Conservation (phyloP, 1,284 basidiomycete species). For the Hypsizygus ulmarius region DNA sequence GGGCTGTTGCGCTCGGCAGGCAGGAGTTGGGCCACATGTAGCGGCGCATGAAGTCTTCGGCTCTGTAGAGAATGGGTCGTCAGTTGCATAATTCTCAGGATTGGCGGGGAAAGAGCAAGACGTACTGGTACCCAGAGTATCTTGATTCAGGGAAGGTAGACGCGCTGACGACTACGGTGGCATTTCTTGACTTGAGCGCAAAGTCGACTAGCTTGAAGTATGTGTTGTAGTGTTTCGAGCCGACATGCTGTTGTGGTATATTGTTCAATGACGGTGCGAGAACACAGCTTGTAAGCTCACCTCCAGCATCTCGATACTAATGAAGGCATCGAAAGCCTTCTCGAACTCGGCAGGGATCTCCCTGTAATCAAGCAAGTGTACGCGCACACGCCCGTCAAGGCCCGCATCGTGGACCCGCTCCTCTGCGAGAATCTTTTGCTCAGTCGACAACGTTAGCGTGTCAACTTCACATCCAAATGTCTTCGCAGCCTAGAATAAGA, state of each 20-base stretch:
- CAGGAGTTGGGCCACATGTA: slow-evolving; percentile 95
- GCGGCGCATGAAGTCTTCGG: slow-evolving; percentile 87
- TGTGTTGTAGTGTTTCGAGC: slow-evolving; percentile 64
- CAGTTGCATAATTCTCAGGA: slow-evolving; percentile 10
- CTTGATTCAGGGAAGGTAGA: slow-evolving; percentile 85
- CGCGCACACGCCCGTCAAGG: slow-evolving; percentile 67
- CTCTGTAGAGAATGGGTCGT: slow-evolving; percentile 35
- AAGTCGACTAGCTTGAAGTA: slow-evolving; percentile 84
- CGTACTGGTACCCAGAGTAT: slow-evolving; percentile 66
- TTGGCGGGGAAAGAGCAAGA: slow-evolving; percentile 16
- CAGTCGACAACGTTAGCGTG: slow-evolving; percentile 80
- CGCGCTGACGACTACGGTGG: slow-evolving; percentile 73
- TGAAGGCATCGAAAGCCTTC: slow-evolving; percentile 81
- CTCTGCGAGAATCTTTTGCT: slow-evolving; percentile 86
- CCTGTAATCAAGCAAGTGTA: slow-evolving; percentile 87
- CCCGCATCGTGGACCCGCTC: slow-evolving; percentile 75
- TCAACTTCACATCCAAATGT: slow-evolving; percentile 81
- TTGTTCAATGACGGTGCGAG: slow-evolving; percentile 14
- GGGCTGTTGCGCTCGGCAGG: slow-evolving; percentile 75
- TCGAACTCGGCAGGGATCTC: slow-evolving; percentile 76
- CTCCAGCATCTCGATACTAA: slow-evolving; percentile 93
- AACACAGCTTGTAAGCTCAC: slow-evolving; percentile 37
- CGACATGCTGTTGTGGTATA: slow-evolving; percentile 53
- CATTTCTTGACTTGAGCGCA: slow-evolving; percentile 68
- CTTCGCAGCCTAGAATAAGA: slow-evolving; percentile 52